Evolutionary conservation across 176 grass and related monocot species (phyloP).

Genomic region (Oryza glaberrima): DNA sequence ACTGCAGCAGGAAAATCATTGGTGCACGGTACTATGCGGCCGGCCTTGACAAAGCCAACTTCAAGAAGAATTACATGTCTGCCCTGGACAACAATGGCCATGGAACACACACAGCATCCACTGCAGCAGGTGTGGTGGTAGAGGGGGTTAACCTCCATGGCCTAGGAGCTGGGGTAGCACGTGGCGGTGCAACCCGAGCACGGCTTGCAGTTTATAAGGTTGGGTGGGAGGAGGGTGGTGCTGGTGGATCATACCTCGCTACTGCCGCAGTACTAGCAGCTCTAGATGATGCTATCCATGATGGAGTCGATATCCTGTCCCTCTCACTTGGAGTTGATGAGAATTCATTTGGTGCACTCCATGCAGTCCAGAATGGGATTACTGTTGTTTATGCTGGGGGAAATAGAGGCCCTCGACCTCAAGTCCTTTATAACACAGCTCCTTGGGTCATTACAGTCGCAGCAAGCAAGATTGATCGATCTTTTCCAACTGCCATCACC

Average conservation of each 20-base stretch:
- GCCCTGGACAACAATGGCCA: constrained; percentile 37
- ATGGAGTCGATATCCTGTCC: constrained; percentile 50
- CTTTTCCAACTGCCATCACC: constrained; percentile 51
- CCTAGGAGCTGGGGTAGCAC: constrained; percentile 37
- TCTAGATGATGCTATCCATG: constrained; percentile 57
- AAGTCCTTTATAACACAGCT: constrained; percentile 36
- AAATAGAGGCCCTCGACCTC: constrained; percentile 38
- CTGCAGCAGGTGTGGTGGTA: constrained; percentile 30
- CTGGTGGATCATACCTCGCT: not conserved
- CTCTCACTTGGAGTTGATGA: constrained; percentile 10
- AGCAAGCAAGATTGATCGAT: constrained; percentile 51
- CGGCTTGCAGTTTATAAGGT: constrained; percentile 58
- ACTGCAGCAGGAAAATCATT: constrained; percentile 48
- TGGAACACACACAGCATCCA: constrained; percentile 20
- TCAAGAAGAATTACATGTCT: constrained; percentile 36
- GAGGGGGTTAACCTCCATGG: constrained; percentile 39
- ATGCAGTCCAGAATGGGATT: constrained; percentile 44
- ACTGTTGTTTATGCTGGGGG: constrained; percentile 48
- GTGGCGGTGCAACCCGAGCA: constrained; percentile 51
- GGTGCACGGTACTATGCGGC: constrained; percentile 38
- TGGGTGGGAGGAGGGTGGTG: not conserved
- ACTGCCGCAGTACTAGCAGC: constrained; percentile 45
- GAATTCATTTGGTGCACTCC: constrained; percentile 33
- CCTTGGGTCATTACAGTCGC: constrained; percentile 62
- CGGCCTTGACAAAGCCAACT: constrained; percentile 19